Base-by-base conservation (phyloP, 2,329 filamentous ascomycete genomes). In the Aspergillus ustus region DNA sequence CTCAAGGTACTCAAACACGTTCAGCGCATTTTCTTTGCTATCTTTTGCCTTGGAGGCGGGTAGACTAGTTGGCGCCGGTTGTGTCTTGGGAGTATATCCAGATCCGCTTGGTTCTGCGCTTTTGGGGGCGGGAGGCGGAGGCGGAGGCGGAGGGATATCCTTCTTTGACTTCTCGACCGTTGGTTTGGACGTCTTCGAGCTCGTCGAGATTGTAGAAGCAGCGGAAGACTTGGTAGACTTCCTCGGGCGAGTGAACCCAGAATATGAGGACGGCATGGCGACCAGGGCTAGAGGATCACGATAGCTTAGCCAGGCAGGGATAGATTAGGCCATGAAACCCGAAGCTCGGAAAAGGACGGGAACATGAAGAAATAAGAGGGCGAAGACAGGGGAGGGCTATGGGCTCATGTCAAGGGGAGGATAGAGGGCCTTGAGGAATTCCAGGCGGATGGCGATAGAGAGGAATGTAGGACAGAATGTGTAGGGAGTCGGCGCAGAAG, bases 1-100 rank as follows among this genome's bases (percentile, higher is more conserved):
- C 20, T 78, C 75, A 7, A 79, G 68, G 50, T 75, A 79, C 49
- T 79, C 72, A 64, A 79, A 79, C 8, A 79, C 77, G 66, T 78
- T 73, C 4, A 76, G 75, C 15, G 67, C 52, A 44, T 65, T 40
- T 13, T 40, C 34, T 40, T 40, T 69, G 43, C 65, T 67, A 28
- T 67, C 52, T 4, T 67, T 40, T 31, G 63, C 68, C 25, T 58
- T 54, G 5, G 66, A 22, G 46, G 69, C 70, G 19, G 46, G 43
- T 34, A 62, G 67, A 9, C 64, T 50, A 34, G 59, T 31, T 55
- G 64, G 52, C 31, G 65, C 50, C 37, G 60, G 60, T 57, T 63
- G 67, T 29, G 63, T 49, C 49, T 69, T 70, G 49, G 65, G 46
- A 34, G 62, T 37, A 62, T 66, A 52, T 20, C 28, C 55, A 19